Conservation (phyloP, 352 stramenopile genomes). For the Globisporangium megalacanthum region DNA sequence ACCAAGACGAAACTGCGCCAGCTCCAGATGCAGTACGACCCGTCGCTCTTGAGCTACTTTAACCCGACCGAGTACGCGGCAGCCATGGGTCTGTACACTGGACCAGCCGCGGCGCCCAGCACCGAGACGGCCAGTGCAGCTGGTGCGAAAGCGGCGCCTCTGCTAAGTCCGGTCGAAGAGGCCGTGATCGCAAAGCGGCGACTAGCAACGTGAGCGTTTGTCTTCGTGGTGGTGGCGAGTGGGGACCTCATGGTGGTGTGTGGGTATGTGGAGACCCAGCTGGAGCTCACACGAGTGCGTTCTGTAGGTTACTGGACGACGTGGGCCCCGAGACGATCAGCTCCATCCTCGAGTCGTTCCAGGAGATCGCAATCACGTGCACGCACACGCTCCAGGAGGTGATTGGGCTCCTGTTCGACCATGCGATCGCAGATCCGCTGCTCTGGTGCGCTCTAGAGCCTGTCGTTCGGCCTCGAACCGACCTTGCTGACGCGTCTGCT, state of each 20-base stretch:
- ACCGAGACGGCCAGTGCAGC: background rate
- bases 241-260: background rate
- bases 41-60: conserved; percentile 71
- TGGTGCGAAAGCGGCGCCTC: conserved; percentile 5
- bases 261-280: background rate
- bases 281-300: no score
- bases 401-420: conserved; percentile 63
- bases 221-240: background rate
- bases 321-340: conserved; percentile 33
- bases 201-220: conserved; percentile 38
- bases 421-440: conserved; percentile 52
- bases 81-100: conserved; percentile 57
- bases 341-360: conserved; percentile 44
- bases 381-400: conserved; percentile 68
- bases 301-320: conserved; percentile 48
- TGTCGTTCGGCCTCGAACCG: background rate
- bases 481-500: no score
- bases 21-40: conserved; percentile 56
- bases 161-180: conserved; percentile 59
- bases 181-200: conserved; percentile 45
- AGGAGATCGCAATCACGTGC: conserved; percentile 62
- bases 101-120: conserved; percentile 11
- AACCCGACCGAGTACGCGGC: conserved; percentile 72
- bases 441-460: conserved; percentile 33
- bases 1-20: conserved; percentile 23